Base-by-base conservation (phyloP, 1,284 basidiomycete species). In the Somion occarium region DNA sequence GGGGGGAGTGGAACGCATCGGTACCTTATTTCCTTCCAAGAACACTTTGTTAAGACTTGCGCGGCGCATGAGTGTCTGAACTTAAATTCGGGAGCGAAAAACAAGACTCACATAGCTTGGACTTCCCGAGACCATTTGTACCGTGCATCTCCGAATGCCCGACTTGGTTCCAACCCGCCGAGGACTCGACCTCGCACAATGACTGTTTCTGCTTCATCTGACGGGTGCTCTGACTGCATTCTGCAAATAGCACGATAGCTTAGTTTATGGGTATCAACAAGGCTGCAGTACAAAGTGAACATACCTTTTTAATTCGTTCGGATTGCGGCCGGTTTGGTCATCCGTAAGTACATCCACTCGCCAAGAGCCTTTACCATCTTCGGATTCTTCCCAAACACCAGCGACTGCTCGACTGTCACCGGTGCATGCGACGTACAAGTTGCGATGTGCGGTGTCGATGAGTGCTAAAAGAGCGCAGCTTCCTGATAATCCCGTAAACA, bases 401-500 rank as follows among this genome's bases (percentile, higher is more conserved):
- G 96, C 95, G 2, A 99, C 92, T 9, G 97, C 97, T 42, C 97
- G 83, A 61, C 91, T 91, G 66, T 99, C 97, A 1, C 97, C 97
- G 4, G 94, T 88, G 59, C 88, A 88, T 1, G 97, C 96, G 37
- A 98, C 83, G 61, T 95, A 95, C 34, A 98, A 67, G 61, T 92
- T 84, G 46, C 78, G 78, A 55, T 88, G 78, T 20, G 87, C 82
- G 0, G 89, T 90, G 63, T 98, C 95, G 52, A 98, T 79, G 37
- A 94, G 66, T 0, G 92, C 85, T 64, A 93, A 78, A 48, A 97
- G 72, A 1, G 93, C 92, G 65, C 94, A 97, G 53, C 92, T 93
- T 3, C 93, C 93, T 76, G 66, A 62, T 42, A 48, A 55, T 20
- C 34, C 5, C 5, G n/a, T 20, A 39, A 20, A 39, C 38, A 15